Base-by-base conservation (phyloP, 139 green algal species). In the Trebouxia sp. region DNA sequence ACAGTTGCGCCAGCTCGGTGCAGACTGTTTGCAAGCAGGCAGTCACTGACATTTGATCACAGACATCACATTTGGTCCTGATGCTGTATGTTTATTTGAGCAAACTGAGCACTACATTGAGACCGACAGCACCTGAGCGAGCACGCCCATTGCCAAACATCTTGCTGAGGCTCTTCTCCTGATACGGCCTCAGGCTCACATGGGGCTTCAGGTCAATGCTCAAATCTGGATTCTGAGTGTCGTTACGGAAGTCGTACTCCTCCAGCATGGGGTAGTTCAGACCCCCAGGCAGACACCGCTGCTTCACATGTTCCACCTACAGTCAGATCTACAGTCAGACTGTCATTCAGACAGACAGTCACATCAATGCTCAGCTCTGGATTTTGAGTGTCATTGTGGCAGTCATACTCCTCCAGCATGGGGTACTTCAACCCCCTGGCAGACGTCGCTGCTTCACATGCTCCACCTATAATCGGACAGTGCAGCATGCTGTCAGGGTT, bases 381-480 rank as follows among this genome's bases (percentile, higher is more conserved):
- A 80, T 96, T 97, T 48, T 79, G 55, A 10, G 75, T 83, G 87
- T 98, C 95, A 82, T 95, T 91, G 30, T 88, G 86, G 86, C 98
- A 99, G 91, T 99, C 96, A 81, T 99, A 99, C 90, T 99, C 96
- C 81, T 99, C 96, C 76, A 99, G 86, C 91, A 99, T 97, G 6
- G 96, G 96, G 87, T 95, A 98, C 87, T 98, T 97, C 9, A 99
- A 10, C 86, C 90, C 6, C 86, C 87, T 9, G 95, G 96, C 56
- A 99, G 86, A 86, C 96, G 98, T 24, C 95, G 87, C 84, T 89
- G 80, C 90, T 99, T 99, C 45, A 99, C 96, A 37, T 92, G 84
- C 91, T 99, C 96, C 55, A 98, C 95, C 92, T 97, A 87, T 1
- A 30, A n/a, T n/a, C n/a, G n/a, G n/a, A n/a, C n/a, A n/a, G n/a